Evolutionary conservation across 768 basidiomycete species (phyloP).

Genomic region (Tricholomella constricta): DNA sequence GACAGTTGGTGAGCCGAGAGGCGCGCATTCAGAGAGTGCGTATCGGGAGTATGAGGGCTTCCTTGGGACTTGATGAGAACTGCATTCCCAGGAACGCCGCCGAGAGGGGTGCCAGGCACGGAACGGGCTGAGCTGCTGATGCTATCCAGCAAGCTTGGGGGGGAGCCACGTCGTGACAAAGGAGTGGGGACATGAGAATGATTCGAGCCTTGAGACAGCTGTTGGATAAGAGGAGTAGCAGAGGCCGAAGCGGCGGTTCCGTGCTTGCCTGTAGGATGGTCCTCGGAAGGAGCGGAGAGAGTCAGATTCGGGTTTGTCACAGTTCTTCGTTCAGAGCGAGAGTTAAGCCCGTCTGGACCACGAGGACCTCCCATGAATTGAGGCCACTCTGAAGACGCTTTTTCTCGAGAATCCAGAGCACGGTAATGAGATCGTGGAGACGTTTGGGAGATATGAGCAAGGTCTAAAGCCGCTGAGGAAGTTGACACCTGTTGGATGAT

Average conservation of each 20-base stretch:
- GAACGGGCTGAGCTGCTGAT: slow-evolving; percentile 69
- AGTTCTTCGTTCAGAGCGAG: slow-evolving; percentile 64
- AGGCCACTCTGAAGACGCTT: slow-evolving; percentile 92
- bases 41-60: slow-evolving; percentile 65
- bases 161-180: slow-evolving; percentile 73
- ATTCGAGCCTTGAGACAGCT: slow-evolving; percentile 53
- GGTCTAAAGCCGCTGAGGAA: slow-evolving; percentile 89
- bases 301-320: slow-evolving; percentile 76
- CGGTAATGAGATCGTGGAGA: slow-evolving; percentile 69
- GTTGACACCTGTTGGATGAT: slow-evolving; percentile 62
- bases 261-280: slow-evolving; percentile 43
- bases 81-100: slow-evolving; percentile 47
- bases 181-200: slow-evolving; percentile 45
- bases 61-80: slow-evolving; percentile 68
- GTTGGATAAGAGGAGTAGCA: slow-evolving; percentile 63
- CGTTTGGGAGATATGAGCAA: slow-evolving; percentile 86
- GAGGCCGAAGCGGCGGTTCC: slow-evolving; percentile 54
- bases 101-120: slow-evolving; percentile 81
- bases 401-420: slow-evolving; percentile 59
- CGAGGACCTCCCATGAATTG: slow-evolving; percentile 74
- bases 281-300: slow-evolving; percentile 56
- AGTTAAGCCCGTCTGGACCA: slow-evolving; percentile 56
- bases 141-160: slow-evolving; percentile 63
- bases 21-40: slow-evolving; percentile 63
- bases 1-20: slow-evolving; percentile 52